These are phyloP conservation scores for Cryphonectria nitschkei DNA, from an alignment of 2,329 filamentous ascomycete species.

Conservation along the genomic window DNA sequence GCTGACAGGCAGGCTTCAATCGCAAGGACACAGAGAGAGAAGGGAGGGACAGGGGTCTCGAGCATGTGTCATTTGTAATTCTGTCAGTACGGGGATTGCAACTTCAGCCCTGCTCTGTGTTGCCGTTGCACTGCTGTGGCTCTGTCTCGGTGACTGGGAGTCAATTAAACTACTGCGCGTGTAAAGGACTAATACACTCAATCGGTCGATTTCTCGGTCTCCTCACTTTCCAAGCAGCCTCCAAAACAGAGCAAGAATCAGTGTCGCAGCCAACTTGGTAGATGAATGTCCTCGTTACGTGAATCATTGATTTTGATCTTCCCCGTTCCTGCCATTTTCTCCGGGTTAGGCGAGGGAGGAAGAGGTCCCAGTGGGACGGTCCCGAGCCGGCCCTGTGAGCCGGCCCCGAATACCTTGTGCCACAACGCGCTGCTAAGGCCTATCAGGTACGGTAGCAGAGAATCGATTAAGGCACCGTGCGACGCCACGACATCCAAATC, in stretches of 20 bases:
- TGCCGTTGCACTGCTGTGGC: not conserved
- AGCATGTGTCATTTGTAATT: not conserved
- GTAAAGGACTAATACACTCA: not conserved
- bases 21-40: not conserved
- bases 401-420: not conserved
- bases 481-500: not conserved
- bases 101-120: slow-evolving; percentile 10
- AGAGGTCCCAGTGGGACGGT: not conserved
- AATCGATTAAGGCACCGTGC: not conserved
- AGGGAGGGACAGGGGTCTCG: not conserved
- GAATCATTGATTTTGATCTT: not conserved
- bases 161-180: not conserved
- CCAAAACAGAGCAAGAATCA: not conserved
- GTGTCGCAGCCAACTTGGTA: not conserved
- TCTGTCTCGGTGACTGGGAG: not conserved
- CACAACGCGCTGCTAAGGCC: not conserved
- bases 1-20: not conserved
- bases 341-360: not conserved
- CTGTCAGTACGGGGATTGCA: not conserved
- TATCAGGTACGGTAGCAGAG: not conserved
- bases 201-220: not conserved
- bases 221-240: not conserved
- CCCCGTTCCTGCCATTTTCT: not conserved
- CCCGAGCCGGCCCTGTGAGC: not conserved
- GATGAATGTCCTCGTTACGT: not conserved